phyloP scores from a whole-genome alignment of 73 alveolate species.

The Paramecium pentaurelia region DNA sequence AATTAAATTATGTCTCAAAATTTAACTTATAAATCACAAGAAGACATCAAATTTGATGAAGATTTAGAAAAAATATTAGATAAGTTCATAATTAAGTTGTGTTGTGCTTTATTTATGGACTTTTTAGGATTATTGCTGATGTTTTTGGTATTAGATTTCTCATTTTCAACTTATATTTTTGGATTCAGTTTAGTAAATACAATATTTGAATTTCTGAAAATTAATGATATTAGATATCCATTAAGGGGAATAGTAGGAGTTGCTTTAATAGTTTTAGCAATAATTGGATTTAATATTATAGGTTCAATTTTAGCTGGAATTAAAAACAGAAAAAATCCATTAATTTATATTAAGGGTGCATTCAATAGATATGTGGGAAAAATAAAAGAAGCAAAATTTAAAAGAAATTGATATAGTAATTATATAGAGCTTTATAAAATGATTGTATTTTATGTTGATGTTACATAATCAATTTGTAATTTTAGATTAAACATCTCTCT shows the following conservation, averaged over 20 bases:
- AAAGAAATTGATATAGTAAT: background rate
- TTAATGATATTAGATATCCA: background rate
- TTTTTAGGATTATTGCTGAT: background rate
- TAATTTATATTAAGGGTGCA: background rate
- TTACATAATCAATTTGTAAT: background rate
- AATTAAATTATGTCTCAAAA: background rate
- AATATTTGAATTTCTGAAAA: background rate
- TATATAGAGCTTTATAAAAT: background rate
- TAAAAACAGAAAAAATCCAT: background rate
- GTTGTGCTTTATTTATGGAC: constrained; percentile 1
- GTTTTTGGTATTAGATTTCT: background rate
- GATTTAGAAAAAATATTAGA: background rate
- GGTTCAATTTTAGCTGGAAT: constrained; percentile 18
- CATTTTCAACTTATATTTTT: background rate
- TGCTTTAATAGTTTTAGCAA: background rate
- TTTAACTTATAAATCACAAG: background rate
- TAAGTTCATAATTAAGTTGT: background rate
- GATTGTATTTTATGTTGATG: background rate
- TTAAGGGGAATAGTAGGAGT: background rate
- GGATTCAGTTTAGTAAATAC: background rate
- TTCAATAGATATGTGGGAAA: background rate
- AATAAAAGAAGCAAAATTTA: background rate
- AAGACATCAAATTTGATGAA: constrained; percentile 11
- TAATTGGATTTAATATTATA: background rate
- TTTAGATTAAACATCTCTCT: constrained; percentile 21